phyloP scores from a whole-genome alignment of 2,329 filamentous ascomycete genomes.

The Colletotrichum falcatum region DNA sequence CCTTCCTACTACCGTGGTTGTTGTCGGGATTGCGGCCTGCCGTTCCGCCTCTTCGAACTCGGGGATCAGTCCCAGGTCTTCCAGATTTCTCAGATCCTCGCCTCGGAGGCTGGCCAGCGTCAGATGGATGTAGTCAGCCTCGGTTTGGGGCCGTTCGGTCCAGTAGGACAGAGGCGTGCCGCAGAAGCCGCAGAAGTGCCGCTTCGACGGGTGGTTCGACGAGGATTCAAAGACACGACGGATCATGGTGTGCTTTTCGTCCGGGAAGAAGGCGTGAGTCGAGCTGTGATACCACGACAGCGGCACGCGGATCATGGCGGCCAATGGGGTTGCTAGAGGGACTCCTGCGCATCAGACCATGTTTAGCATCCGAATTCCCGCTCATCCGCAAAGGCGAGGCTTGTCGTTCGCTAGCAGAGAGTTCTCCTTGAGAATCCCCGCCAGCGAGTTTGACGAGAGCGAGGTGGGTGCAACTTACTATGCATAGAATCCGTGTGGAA shows the following conservation, averaged over 20 bases:
- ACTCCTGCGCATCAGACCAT: slow-evolving; percentile 58
- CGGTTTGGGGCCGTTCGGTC: slow-evolving; percentile 77
- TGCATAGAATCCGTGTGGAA: slow-evolving; percentile 79
- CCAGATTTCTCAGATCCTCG: slow-evolving; percentile 78
- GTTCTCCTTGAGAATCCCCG: not conserved
- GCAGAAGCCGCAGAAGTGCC: slow-evolving; percentile 92
- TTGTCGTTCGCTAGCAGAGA: not conserved
- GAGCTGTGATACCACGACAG: slow-evolving; percentile 83
- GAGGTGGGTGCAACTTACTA: slow-evolving; percentile 68
- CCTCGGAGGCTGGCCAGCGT: slow-evolving; percentile 81
- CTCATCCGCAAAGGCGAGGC: not conserved
- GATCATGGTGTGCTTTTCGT: slow-evolving; percentile 78
- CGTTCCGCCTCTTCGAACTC: slow-evolving; percentile 50
- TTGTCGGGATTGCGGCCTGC: slow-evolving; percentile 45
- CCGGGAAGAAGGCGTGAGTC: slow-evolving; percentile 80
- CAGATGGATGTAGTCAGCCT: slow-evolving; percentile 83
- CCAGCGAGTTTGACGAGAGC: not conserved
- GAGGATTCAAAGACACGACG: slow-evolving; percentile 74
- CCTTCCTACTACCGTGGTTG: slow-evolving; percentile 56
- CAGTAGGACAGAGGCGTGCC: slow-evolving; percentile 88
- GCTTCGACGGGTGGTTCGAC: slow-evolving; percentile 69
- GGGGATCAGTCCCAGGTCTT: slow-evolving; percentile 80
- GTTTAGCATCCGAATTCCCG: slow-evolving; percentile 38
- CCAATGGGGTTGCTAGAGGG: slow-evolving; percentile 77
- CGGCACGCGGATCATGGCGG: slow-evolving; percentile 86